Evolutionary conservation across 2,329 filamentous ascomycete genomes (phyloP).

Genomic region (Venturia pyrina): DNA sequence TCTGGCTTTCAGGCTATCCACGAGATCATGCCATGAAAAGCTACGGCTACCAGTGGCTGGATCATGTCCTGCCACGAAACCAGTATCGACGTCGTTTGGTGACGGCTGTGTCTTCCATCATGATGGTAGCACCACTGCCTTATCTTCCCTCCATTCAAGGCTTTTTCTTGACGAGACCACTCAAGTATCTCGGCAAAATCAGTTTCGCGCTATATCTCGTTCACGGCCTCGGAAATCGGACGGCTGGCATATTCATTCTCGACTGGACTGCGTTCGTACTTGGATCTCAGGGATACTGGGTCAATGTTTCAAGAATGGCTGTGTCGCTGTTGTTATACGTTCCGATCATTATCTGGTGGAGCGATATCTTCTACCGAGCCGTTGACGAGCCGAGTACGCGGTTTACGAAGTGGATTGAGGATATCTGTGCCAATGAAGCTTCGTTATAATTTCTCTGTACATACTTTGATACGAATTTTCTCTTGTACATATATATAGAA

Average conservation of each 20-base stretch:
- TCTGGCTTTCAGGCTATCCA: constrained; percentile 17
- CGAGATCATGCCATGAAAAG: constrained; percentile 30
- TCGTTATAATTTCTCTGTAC: neutral
- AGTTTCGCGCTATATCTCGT: constrained; percentile 39
- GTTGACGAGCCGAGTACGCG: constrained; percentile 14
- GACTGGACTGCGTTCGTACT: constrained; percentile 10
- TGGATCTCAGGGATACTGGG: constrained; percentile 12
- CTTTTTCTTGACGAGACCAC: constrained; percentile 30
- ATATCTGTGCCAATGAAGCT: neutral
- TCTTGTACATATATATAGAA: no score
- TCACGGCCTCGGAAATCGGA: constrained; percentile 19
- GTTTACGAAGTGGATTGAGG: constrained; percentile 15
- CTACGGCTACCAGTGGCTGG: constrained; percentile 32
- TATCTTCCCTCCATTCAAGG: constrained; percentile 28
- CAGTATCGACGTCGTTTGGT: neutral
- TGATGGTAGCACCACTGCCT: neutral
- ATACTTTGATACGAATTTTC: no score
- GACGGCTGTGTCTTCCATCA: neutral
- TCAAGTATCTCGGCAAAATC: constrained; percentile 37
- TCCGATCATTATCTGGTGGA: constrained; percentile 13
- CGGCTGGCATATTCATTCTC: constrained; percentile 13
- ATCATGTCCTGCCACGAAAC: constrained; percentile 10
- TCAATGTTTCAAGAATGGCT: neutral
- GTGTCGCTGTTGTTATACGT: neutral
- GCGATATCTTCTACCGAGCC: constrained; percentile 15